Percentiles rank a stretch among this genome's conserved stretches.
phyloP scores from a whole-genome alignment of 1,139 yeast genomes.

The Diutina sp. region DNA sequence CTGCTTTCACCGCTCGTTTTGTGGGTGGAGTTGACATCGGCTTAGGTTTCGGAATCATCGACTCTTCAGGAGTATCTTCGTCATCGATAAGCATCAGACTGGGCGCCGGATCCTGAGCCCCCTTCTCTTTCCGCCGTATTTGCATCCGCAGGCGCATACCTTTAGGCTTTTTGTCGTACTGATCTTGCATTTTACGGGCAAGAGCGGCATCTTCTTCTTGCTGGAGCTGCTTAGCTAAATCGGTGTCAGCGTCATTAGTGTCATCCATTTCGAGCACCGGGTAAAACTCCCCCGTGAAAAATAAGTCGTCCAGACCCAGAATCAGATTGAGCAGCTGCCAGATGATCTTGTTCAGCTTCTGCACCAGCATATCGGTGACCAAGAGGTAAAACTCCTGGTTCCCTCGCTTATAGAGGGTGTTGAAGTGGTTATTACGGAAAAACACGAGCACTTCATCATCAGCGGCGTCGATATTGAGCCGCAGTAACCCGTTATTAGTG shows the following conservation, averaged over 20 bases:
- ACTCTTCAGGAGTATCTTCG: not conserved
- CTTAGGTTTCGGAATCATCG: not conserved
- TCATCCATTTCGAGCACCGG: conserved; percentile 12
- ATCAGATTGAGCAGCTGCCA: conserved; percentile 69
- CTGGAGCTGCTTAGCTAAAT: conserved; percentile 43
- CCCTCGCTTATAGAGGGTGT: conserved; percentile 47
- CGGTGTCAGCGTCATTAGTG: conserved; percentile 15
- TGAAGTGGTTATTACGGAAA: conserved; percentile 79
- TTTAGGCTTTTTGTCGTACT: not conserved
- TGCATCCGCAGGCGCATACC: not conserved
- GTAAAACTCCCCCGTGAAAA: conserved; percentile 48
- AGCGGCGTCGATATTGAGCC: conserved; percentile 28
- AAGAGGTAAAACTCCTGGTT: conserved; percentile 41
- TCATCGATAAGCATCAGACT: not conserved
- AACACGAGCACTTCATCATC: conserved; percentile 41
- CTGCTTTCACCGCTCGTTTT: not conserved
- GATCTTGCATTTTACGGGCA: conserved; percentile 34
- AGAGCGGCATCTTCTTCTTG: conserved; percentile 45
- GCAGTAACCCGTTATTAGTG: conserved; percentile 46
- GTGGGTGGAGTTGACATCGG: not conserved
- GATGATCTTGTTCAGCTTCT: conserved; percentile 33
- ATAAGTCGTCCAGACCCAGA: conserved; percentile 53
- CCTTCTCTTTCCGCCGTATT: not conserved
- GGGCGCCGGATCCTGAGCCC: not conserved
- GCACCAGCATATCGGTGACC: conserved; percentile 63